A percentile compares a stretch with the other conserved stretches of the same genome.
phyloP scores from a whole-genome alignment of 768 basidiomycete genomes.

The Exidia glandulosa region DNA sequence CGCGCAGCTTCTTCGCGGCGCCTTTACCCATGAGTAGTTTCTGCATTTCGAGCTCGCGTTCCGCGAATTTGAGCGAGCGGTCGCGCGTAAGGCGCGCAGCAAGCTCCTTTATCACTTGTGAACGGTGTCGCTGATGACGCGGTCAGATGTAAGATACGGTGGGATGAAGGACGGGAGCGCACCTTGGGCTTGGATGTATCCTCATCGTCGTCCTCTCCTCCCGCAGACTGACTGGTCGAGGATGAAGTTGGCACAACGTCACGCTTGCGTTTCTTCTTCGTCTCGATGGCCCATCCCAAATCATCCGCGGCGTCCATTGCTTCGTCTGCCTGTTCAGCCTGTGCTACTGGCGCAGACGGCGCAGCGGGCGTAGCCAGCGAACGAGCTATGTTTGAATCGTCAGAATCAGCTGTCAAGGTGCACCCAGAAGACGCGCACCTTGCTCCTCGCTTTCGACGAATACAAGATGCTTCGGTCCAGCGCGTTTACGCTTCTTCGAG shows the following conservation, averaged over 20 bases:
- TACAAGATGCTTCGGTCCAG: constrained; percentile 38
- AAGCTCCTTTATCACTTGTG: constrained; percentile 64
- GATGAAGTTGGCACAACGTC: neutral
- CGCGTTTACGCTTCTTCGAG: constrained; percentile 22
- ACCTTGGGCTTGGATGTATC: constrained; percentile 13
- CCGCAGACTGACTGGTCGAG: neutral
- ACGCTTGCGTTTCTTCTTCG: constrained; percentile 19
- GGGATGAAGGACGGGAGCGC: constrained; percentile 17
- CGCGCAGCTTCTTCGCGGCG: constrained; percentile 51
- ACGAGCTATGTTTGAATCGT: constrained; percentile 20
- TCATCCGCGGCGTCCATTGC: constrained; percentile 12
- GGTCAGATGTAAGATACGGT: constrained; percentile 3
- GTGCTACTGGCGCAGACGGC: constrained; percentile 2
- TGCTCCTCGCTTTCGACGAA: constrained; percentile 59
- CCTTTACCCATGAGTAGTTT: constrained; percentile 82
- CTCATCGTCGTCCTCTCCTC: constrained; percentile 6
- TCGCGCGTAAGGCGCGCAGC: constrained; percentile 72
- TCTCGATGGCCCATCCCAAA: constrained; percentile 38
- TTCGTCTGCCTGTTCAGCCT: constrained; percentile 6
- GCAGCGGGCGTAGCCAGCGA: constrained; percentile 6
- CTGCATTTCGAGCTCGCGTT: constrained; percentile 84
- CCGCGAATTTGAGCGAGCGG: constrained; percentile 66
- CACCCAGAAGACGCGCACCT: constrained; percentile 30
- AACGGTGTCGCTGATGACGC: constrained; percentile 40
- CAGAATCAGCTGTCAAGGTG: neutral